Base-by-base conservation (phyloP, 116 monocot species). In the Papilionanthe hybrid region DNA sequence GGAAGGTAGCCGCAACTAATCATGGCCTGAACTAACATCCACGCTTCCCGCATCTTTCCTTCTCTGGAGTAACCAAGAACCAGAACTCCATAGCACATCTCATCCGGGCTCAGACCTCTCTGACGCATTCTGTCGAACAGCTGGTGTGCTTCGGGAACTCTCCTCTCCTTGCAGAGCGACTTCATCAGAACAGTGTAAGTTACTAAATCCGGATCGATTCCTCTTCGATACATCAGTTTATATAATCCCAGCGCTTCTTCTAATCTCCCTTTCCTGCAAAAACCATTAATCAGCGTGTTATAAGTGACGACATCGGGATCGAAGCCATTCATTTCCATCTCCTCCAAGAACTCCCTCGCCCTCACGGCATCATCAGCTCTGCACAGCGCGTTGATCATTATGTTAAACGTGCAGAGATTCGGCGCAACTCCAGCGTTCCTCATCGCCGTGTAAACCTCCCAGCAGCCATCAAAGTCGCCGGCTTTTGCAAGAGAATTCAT, bases 261-360 rank as follows among this genome's bases (percentile, higher is more conserved):
- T 23, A 87, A 10, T 53, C 81, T 84, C 29, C 88, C 87, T 42
- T 79, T 90, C 67, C 77, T 77, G 85, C 89, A 91, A 57, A 86
- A 91, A 48, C 92, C 94, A 17, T 85, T 81, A 45, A 96, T 91
- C 42, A 92, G 79, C 7, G 96, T 93, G 78, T 96, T 96, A 75
- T 93, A 96, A 3, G 96, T 96, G 71, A 93, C 81, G 1, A 91
- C 42, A 25, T 96, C 96, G 0, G 96, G 96, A 32, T 88, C 78
- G 71, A 96, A 96, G 29, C 97, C 94, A 42, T 81, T 74, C 17
- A 66, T 9, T 60, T 88, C 91, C 83, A 93, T 88, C 85, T 91
- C 87, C 77, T 90, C 90, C 80, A 92, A 80, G 87, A 97, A 92
- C 9, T 82, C 89, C 78, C 42, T 77, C 0, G 87, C 91, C 82